Evolutionary conservation across 176 grass and related monocot species (phyloP).

Genomic region (Rhipidocladum racemiflorum): DNA sequence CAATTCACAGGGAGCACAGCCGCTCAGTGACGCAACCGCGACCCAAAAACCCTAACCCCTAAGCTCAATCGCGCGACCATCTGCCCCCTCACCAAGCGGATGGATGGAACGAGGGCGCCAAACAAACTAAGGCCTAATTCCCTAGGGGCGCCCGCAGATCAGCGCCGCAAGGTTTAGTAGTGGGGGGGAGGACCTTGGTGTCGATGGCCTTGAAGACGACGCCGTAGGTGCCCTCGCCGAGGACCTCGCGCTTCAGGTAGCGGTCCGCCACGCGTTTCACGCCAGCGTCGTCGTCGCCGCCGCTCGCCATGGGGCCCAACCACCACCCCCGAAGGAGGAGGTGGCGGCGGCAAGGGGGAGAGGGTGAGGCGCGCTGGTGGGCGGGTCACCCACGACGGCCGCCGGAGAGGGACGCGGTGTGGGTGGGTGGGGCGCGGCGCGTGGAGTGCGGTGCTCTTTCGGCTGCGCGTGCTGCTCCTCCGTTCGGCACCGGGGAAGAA

Average conservation of each 20-base stretch:
- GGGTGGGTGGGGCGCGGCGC: neutral
- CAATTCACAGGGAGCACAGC: neutral
- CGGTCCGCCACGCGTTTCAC: slow-evolving; percentile 72
- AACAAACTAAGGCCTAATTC: neutral
- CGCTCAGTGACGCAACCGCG: neutral
- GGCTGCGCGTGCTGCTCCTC: neutral
- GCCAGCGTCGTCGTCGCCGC: slow-evolving; percentile 47
- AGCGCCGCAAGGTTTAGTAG: slow-evolving; percentile 24
- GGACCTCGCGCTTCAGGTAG: slow-evolving; percentile 79
- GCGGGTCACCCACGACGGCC: neutral
- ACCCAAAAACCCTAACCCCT: neutral
- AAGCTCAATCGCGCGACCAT: slow-evolving; percentile 1
- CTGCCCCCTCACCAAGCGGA: neutral
- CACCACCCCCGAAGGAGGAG: neutral
- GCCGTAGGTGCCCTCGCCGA: slow-evolving; percentile 93
- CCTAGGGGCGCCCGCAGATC: slow-evolving; percentile 16
- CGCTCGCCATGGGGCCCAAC: slow-evolving; percentile 39
- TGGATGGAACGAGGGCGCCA: neutral
- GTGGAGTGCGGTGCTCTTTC: neutral
- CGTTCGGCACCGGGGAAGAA: slow-evolving; percentile 23
- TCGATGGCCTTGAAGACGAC: slow-evolving; percentile 93
- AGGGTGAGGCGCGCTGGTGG: neutral
- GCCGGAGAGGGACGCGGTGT: neutral
- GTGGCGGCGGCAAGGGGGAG: neutral
- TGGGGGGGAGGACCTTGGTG: slow-evolving; percentile 51